phyloP scores from a whole-genome alignment of 345 rosid species.

The Capsella bursapastoris region DNA sequence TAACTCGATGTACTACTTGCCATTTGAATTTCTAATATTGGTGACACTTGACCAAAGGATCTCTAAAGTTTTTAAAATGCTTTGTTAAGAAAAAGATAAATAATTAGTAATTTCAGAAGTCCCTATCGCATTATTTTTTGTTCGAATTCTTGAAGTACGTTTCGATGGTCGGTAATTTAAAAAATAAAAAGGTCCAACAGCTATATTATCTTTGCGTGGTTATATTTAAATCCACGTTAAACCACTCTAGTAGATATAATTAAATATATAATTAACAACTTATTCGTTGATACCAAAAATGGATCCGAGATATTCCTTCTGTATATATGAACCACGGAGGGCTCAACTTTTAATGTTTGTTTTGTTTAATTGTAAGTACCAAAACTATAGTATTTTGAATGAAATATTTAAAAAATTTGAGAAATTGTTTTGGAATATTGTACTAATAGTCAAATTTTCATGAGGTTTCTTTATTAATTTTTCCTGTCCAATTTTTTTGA shows the following conservation, averaged over 20 bases:
- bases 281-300: slow-evolving; percentile 41
- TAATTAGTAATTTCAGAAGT: not conserved
- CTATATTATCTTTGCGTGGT: slow-evolving; percentile 27
- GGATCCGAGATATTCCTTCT: slow-evolving; percentile 49
- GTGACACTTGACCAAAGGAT: slow-evolving; percentile 8
- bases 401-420: not conserved
- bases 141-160: slow-evolving; percentile 44
- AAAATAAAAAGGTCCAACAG: not conserved
- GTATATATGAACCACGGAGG: slow-evolving; percentile 51
- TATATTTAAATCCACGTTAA: slow-evolving; percentile 35
- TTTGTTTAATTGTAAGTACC: slow-evolving; percentile 22
- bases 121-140: slow-evolving; percentile 22
- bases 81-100: not conserved
- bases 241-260: slow-evolving; percentile 10
- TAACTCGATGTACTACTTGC: slow-evolving; percentile 11
- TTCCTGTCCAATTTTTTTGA: too few relatives aligned
- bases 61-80: slow-evolving; percentile 23
- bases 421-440: too few relatives aligned
- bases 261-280: slow-evolving; percentile 12
- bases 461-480: too few relatives aligned
- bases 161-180: slow-evolving; percentile 25
- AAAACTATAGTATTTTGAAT: slow-evolving; percentile 21
- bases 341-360: slow-evolving; percentile 43
- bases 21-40: slow-evolving; percentile 10
- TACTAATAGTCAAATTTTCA: too few relatives aligned